Base-by-base conservation (phyloP, 2,329 filamentous ascomycete species). In the Sporothrix inflata region DNA sequence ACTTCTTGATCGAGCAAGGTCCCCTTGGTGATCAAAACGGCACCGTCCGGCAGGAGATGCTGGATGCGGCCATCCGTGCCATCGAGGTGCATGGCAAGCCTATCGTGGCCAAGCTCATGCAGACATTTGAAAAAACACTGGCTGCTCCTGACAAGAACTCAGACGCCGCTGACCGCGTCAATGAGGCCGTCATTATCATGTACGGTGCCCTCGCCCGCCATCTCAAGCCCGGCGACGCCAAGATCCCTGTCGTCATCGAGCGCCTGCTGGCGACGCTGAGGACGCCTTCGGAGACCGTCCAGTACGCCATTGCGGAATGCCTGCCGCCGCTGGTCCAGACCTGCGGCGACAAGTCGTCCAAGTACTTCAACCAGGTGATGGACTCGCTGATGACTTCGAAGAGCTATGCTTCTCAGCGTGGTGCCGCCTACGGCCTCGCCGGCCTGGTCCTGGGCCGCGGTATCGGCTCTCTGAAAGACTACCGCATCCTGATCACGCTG, bases 171-270 rank as follows among this genome's bases (percentile, higher is more conserved):
- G 97, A 99, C 81, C 89, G 94, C 73, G 92, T 98, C 75, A 98
- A 98, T 77, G 96, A 99, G 82, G 96, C 97, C 21, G 94, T 99
- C 69, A 94, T 99, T 76, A 96, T 99, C 77, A 91, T 99, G 80
- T 99, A 99, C 77, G 96, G 96, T 79, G 95, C 97, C 69, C 84
- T 99, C 49, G 96, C 94, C 57, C 90, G 93, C 69, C 96, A 99
- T 84, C 84, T 99, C 73, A 89, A 92, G 76, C 82, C 90, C 8
- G 94, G 94, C n/a, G 96, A 99, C 80, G 83, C 89, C 75, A 94
- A 97, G 77, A 89, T 98, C 66, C 94, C 94, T 0, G 90, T 92
- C 72, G 96, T 99, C 61, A 91, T 99, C 68, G 91, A 95, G 76
- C 90, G 94, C 74, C 85, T 99, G 27, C 86, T 99, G 71, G 89